phyloP scores from a whole-genome alignment of 1,139 yeast genomes.

The Candida sanyaensis region DNA sequence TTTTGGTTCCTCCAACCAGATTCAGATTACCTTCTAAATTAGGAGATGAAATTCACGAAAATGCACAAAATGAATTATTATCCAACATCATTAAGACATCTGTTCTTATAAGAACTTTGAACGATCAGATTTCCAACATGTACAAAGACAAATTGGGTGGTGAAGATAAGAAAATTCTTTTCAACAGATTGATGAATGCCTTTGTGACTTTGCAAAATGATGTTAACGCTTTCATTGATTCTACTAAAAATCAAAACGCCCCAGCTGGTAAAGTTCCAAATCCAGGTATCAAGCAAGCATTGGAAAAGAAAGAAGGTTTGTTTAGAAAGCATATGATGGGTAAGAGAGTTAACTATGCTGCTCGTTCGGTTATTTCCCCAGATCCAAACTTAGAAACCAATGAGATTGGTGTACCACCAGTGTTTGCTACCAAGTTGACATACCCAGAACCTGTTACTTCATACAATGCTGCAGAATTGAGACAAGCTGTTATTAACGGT shows the following conservation, averaged over 20 bases:
- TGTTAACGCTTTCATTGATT: constrained; percentile 90
- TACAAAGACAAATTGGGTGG: constrained; percentile 66
- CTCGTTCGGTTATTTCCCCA: constrained; percentile 98
- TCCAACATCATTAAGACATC: constrained; percentile 80
- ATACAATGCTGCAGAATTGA: constrained; percentile 83
- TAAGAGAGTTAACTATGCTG: constrained; percentile 98
- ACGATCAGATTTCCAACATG: constrained; percentile 65
- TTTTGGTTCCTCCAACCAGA: constrained; percentile 95
- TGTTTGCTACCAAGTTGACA: constrained; percentile 90
- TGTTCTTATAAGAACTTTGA: constrained; percentile 81
- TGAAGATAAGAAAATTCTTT: constrained; percentile 68
- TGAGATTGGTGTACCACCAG: constrained; percentile 99
- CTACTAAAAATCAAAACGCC: constrained; percentile 80
- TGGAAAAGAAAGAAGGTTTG: constrained; percentile 98
- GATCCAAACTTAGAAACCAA: constrained; percentile 98
- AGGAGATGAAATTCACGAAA: constrained; percentile 96
- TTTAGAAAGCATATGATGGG: constrained; percentile 99
- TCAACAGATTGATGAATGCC: constrained; percentile 91
- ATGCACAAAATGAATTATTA: constrained; percentile 86
- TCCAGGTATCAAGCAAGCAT: constrained; percentile 97
- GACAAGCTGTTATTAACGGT: constrained; percentile 96
- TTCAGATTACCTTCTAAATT: constrained; percentile 95
- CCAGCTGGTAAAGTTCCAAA: constrained; percentile 70
- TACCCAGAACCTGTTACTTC: constrained; percentile 99
- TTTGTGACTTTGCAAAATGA: constrained; percentile 94